phyloP scores from a whole-genome alignment of 495 filamentous ascomycete species.

The Podospora pseudopauciseta region DNA sequence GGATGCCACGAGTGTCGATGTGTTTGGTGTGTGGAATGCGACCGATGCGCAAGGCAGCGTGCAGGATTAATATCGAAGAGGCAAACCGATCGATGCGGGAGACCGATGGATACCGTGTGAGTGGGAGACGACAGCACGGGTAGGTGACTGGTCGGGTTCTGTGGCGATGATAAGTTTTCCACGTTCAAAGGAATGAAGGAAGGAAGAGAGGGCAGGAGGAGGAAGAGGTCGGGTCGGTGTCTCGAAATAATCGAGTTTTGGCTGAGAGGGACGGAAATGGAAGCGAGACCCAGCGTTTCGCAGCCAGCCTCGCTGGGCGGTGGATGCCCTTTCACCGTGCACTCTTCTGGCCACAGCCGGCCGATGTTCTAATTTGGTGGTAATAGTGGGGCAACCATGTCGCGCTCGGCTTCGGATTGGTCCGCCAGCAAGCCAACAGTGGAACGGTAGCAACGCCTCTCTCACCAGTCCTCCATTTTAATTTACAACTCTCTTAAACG shows the following conservation, averaged over 20 bases:
- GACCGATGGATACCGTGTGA: not conserved
- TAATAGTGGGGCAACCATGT: not conserved
- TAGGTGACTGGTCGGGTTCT: not conserved
- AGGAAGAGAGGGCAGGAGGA: not conserved
- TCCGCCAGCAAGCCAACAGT: not conserved
- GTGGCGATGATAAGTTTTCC: too few relatives aligned
- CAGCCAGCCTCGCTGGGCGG: conserved; percentile 1
- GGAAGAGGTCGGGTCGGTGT: not conserved
- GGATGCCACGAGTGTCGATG: conserved; percentile 2
- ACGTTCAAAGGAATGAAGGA: not conserved
- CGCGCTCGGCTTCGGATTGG: conserved; percentile 2
- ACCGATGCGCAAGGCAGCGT: conserved; percentile 6
- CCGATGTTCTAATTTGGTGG: not conserved
- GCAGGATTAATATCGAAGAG: not conserved
- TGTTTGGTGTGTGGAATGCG: conserved; percentile 3
- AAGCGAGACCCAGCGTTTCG: not conserved
- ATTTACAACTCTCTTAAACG: not conserved
- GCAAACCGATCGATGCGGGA: conserved; percentile 7
- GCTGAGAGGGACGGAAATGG: not conserved
- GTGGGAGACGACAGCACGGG: not conserved
- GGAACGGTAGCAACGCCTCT: not conserved
- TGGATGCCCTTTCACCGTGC: not conserved
- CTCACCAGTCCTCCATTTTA: not conserved
- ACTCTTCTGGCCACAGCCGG: not conserved
- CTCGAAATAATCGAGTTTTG: conserved; percentile 8